A percentile compares a stretch with the other conserved stretches of the same genome.
Evolutionary conservation across 2,329 filamentous ascomycete species (phyloP).

Genomic region (Talaromyces atroroseus): DNA sequence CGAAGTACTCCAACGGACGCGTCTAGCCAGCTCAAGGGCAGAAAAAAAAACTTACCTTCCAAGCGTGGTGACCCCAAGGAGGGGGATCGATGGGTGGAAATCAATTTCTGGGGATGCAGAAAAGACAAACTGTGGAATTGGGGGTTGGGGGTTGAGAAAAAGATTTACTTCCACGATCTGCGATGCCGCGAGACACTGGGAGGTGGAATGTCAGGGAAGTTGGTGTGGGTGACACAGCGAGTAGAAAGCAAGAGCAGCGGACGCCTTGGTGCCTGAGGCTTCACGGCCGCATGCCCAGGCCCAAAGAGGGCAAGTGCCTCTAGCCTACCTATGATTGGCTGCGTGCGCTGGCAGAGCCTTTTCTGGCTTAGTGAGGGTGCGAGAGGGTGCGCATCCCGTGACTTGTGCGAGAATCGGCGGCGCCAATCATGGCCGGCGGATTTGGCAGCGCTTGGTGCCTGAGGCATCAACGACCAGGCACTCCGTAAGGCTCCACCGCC

Average conservation of each 20-base stretch:
- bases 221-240: slow-evolving; percentile 22
- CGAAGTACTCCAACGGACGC: slow-evolving; percentile 34
- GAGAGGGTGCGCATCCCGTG: background rate
- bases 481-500: slow-evolving; percentile 11
- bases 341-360: background rate
- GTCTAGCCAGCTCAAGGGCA: slow-evolving; percentile 24
- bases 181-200: slow-evolving; percentile 25
- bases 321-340: slow-evolving; percentile 1
- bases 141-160: slow-evolving; percentile 25
- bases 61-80: slow-evolving; percentile 47
- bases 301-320: slow-evolving; percentile 13
- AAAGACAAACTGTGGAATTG: slow-evolving; percentile 18
- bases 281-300: slow-evolving; percentile 2
- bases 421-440: slow-evolving; percentile 8
- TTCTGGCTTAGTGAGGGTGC: background rate
- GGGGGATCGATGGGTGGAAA: slow-evolving; percentile 18
- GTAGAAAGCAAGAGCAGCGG: slow-evolving; percentile 19
- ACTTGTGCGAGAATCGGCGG: too few relatives aligned
- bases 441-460: slow-evolving; percentile 5
- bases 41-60: slow-evolving; percentile 49
- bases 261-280: slow-evolving; percentile 20
- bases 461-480: slow-evolving; percentile 4
- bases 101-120: slow-evolving; percentile 20
- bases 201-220: slow-evolving; percentile 28
- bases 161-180: slow-evolving; percentile 19